Evolutionary conservation across 306 rosid species (phyloP).

Genomic region (Psophocarpus tetragonolobus): DNA sequence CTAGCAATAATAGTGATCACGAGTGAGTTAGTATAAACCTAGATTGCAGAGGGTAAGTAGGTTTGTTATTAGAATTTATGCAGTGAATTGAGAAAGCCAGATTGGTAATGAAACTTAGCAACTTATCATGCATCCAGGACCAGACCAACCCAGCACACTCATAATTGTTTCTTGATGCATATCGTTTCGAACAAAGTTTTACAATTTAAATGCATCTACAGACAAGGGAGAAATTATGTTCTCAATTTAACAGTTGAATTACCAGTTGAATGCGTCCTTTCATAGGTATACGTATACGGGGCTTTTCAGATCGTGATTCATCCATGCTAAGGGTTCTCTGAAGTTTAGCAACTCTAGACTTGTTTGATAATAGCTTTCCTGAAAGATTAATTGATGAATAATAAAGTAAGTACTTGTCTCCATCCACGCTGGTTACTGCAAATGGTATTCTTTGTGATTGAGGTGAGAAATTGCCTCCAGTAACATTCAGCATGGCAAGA

Average conservation of each 20-base stretch:
- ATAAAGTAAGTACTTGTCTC: slow-evolving; percentile 70
- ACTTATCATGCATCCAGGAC: slow-evolving; percentile 13
- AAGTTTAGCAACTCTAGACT: slow-evolving; percentile 52
- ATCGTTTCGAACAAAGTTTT: neutral
- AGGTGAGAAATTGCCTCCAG: slow-evolving; percentile 80
- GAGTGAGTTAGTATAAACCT: neutral
- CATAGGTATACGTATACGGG: slow-evolving; percentile 66
- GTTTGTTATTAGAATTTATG: neutral
- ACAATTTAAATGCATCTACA: neutral
- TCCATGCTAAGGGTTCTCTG: slow-evolving; percentile 65
- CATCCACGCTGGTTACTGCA: slow-evolving; percentile 75
- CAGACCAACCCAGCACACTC: neutral
- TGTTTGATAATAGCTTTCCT: slow-evolving; percentile 48
- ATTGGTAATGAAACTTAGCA: neutral
- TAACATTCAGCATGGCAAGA: slow-evolving; percentile 75
- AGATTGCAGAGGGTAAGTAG: neutral
- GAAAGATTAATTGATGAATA: slow-evolving; percentile 68
- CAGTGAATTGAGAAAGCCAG: neutral
- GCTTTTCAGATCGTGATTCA: slow-evolving; percentile 54
- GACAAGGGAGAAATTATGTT: neutral
- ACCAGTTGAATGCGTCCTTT: slow-evolving; percentile 85
- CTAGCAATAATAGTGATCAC: neutral
- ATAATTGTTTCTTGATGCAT: neutral
- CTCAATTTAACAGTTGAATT: slow-evolving; percentile 24
- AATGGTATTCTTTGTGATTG: slow-evolving; percentile 75